Evolutionary conservation across 202 grass and related monocot species (phyloP), one percentile per base, ranked within the genome.

Genomic region (Saccharum hybrid): DNA sequence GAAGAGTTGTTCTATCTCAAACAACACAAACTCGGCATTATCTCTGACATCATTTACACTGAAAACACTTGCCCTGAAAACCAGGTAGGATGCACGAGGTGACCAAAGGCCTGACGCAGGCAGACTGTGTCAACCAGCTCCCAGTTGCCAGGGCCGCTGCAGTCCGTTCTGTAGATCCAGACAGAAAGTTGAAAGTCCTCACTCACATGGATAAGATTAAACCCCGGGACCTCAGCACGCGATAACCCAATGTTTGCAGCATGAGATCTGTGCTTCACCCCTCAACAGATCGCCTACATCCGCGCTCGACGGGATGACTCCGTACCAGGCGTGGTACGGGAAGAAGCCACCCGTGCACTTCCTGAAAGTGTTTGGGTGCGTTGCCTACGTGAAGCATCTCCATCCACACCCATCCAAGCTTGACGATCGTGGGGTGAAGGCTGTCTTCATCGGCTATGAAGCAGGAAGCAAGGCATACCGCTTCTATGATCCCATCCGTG

Each of bases 61-160:
- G 22, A 23, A 5, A 26, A 0, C n/a, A 12, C 22, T 4, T 61
- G 0, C 23, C 52, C 67, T 62, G 79, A 45, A 56, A 62, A 48
- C 79, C 79, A 81, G 8, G 22, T 30, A 60, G 79, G 54, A 38
- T 71, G 9, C 7, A 30, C 36, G 41, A 71, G 52, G 18, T 71
- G 43, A 62, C 79, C 43, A 81, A 71, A 81, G 51, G 54, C 52
- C 52, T 81, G 22, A 59, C 14, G 52, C 7, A 81, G 28, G 61
- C 79, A 43, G 60, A 81, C 57, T 10, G 37, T 72, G 30, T 71
- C 54, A 31, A 81, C 67, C 2, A 71, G 79, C 38, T 26, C 14
- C 79, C 67, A 81, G 42, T 57, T 45, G 23, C 52, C 78, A 0
- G 39, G 7, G 7, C 39, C 38, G 39, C 39, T 40, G 39, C 1